Conservation (phyloP, 2,329 filamentous ascomycete species). For the Macrophomina pseudophaseolina region DNA sequence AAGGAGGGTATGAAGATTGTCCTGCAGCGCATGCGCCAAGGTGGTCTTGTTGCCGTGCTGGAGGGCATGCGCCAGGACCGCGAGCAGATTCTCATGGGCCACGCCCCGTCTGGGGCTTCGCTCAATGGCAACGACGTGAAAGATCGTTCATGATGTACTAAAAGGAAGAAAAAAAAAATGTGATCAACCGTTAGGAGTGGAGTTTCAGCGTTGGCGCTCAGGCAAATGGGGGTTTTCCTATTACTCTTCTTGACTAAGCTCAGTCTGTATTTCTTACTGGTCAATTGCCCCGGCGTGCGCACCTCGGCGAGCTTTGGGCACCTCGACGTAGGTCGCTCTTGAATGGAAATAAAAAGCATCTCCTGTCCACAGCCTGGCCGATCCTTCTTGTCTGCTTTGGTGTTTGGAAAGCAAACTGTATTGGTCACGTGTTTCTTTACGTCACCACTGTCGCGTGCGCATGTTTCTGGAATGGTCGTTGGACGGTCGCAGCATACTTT, state of each 20-base stretch:
- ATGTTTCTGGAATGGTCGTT: neutral
- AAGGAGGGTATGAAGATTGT: conserved; percentile 84
- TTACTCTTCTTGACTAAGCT: conserved; percentile 23
- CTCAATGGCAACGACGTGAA: conserved; percentile 18
- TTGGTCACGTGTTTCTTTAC: neutral
- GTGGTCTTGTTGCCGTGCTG: conserved; percentile 71
- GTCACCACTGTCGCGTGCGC: neutral
- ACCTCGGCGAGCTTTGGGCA: neutral
- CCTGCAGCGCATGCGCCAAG: conserved; percentile 70
- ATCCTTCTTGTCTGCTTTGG: neutral
- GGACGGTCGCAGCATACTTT: neutral
- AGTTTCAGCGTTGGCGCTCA: conserved; percentile 25
- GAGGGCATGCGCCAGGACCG: conserved; percentile 71
- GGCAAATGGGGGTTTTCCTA: conserved; percentile 21
- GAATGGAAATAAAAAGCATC: conserved; percentile 20
- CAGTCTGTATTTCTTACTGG: conserved; percentile 25
- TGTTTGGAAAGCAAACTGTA: neutral
- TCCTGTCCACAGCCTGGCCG: neutral
- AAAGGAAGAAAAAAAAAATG: conserved; percentile 10
- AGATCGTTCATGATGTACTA: conserved; percentile 11
- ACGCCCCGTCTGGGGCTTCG: neutral
- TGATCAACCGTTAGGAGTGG: conserved; percentile 16
- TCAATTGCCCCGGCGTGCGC: neutral
- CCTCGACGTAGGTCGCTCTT: neutral
- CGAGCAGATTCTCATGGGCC: conserved; percentile 38